Evolutionary conservation across 2,329 filamentous ascomycete species (phyloP), one percentile per base, ranked within the genome.

Genomic region (Metarhizium sp.): DNA sequence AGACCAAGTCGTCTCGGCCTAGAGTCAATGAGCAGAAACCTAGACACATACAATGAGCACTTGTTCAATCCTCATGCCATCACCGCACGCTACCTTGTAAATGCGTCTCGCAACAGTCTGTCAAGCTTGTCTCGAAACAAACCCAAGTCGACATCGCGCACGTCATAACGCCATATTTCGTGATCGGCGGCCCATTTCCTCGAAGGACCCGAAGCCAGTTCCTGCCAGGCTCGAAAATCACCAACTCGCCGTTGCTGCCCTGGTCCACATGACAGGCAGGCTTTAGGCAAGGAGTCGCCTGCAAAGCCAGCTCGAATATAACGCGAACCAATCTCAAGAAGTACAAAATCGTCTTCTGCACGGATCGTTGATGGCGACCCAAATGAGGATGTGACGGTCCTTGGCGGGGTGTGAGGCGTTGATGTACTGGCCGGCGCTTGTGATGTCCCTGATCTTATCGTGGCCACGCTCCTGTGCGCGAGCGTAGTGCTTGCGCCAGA

Each of bases 91-190:
- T 80, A 91, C 78, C 87, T 92, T 59, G 86, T 87, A 67, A 94
- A 92, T 11, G 88, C 86, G 62, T 92, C 88, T 53, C 91, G 80
- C 63, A 97, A 71, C 6, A 86, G 82, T 53, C 91, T 80, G 69
- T 96, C 94, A 53, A 99, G 78, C 71, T 88, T 92, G 68, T 97
- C 92, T 59, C 87, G 84, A 1, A 96, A 81, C 50, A 97, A 73
- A 0, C 86, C 90, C 57, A 96, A 67, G 64, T 97, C 89, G 13
- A 88, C 67, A 10, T 82, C 76, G 53, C 85, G 79, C 57, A 95
- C 64, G 67, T 97, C 89, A 62, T 83, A 79, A 55, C 79, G 79
- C 86, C 92, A 99, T 45, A 97, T 75, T 74, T 96, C 85, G 61
- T 82, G 74, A 10, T 84, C 80, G 30, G 76, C 70, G 6, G 81